phyloP scores from a whole-genome alignment of 805 yeast genomes.

The Candida chilensis region DNA sequence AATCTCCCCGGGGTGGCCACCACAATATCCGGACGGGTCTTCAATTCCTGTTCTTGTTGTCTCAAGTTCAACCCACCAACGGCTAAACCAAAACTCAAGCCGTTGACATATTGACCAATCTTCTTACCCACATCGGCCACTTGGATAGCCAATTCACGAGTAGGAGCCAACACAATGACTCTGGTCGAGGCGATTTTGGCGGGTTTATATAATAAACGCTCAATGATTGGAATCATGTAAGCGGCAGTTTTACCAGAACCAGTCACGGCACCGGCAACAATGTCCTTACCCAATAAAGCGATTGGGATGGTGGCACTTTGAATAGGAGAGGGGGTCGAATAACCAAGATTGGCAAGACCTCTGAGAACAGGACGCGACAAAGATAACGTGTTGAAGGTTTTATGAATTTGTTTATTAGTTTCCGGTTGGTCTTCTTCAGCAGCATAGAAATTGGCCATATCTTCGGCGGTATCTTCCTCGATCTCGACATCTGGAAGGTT shows the following conservation, averaged over 20 bases:
- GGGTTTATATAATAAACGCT: slow-evolving; percentile 85
- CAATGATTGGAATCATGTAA: slow-evolving; percentile 90
- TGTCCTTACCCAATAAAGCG: slow-evolving; percentile 87
- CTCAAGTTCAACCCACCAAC: slow-evolving; percentile 96
- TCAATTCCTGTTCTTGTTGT: slow-evolving; percentile 92
- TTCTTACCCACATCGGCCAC: slow-evolving; percentile 89
- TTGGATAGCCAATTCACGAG: slow-evolving; percentile 97
- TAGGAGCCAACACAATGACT: slow-evolving; percentile 87
- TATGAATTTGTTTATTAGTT: slow-evolving; percentile 42
- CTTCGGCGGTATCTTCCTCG: slow-evolving; percentile 68
- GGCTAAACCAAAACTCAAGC: slow-evolving; percentile 84
- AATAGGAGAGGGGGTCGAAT: slow-evolving; percentile 85
- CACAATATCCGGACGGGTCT: slow-evolving; percentile 89
- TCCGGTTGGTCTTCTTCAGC: slow-evolving; percentile 32
- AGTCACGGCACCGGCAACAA: slow-evolving; percentile 98
- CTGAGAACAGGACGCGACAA: slow-evolving; percentile 86
- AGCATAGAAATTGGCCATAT: slow-evolving; percentile 72
- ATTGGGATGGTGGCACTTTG: slow-evolving; percentile 92
- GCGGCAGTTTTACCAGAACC: slow-evolving; percentile 99
- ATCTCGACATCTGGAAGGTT: slow-evolving; percentile 15
- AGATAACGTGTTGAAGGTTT: slow-evolving; percentile 66
- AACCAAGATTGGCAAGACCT: slow-evolving; percentile 75
- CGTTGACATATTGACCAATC: slow-evolving; percentile 67
- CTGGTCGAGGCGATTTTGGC: slow-evolving; percentile 79
- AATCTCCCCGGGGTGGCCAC: slow-evolving; percentile 99